Base-by-base conservation (phyloP, 116 monocot species). In the Cymodocea nodosa region DNA sequence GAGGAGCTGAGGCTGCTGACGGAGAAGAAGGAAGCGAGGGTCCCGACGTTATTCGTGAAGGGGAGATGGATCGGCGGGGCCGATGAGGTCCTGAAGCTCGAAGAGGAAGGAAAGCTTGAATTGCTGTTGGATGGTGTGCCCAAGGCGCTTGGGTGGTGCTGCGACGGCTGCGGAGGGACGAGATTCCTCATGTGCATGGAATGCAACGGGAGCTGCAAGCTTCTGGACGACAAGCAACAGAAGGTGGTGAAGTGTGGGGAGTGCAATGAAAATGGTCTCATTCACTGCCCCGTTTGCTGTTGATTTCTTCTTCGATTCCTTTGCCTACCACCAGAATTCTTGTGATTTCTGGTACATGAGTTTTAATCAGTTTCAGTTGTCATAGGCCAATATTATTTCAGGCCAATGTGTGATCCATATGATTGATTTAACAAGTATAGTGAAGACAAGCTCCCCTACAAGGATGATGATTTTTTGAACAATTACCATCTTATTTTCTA, bases 1-100 rank as follows among this genome's bases (percentile, higher is more conserved):
- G 88, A 88, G 76, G 97, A 91, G 73, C 68, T 97, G 65, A 77
- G 85, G 72, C 35, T 51, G 50, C 58, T 97, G 75, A 68, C 80
- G 81, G 69, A 56, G 37, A 34, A 11, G 51, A 64, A 51, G 15
- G 64, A 70, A 24, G 50, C 52, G 19, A 69, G 63, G 53, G 70
- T 83, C 4, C 86, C 86, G 0, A 51, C 72, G 54, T 64, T 80
- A 35, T 87, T 87, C 37, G 73, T 80, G 40, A 69, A 68, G 52
- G 83, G 83, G 20, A 68, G 73, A 34, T 67, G 59, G 58, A 24
- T 87, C 7, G 87, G 87, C 35, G 87, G 87, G 4, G 75, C 76
- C 4, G 80, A 80, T 17, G 78, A 87, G 67, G 78, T 87, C 23
- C 30, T 75, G 68, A 71, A 68, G 59, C 56, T 83, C 64, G 77